A percentile compares a stretch with the other conserved stretches of the same genome.
Evolutionary conservation across 1,139 yeast species (phyloP).

Genomic region (Barnettozyma hawaiiensis): DNA sequence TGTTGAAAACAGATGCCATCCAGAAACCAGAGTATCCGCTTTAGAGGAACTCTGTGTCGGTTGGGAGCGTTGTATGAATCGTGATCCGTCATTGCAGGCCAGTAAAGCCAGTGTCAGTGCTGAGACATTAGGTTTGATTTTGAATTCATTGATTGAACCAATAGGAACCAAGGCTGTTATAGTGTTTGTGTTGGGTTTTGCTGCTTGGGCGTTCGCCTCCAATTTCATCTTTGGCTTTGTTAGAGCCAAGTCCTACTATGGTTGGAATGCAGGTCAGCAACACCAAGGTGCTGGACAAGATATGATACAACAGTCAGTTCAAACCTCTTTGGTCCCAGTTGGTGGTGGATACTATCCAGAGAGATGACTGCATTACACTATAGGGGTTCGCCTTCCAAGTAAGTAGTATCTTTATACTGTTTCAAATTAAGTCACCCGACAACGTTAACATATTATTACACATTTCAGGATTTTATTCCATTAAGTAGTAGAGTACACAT

Average conservation of each 20-base stretch:
- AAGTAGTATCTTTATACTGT: background rate
- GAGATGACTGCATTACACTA: background rate
- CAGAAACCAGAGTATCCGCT: conserved; percentile 54
- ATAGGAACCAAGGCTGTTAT: conserved; percentile 52
- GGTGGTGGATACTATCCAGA: background rate
- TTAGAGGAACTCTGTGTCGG: conserved; percentile 48
- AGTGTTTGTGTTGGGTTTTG: conserved; percentile 27
- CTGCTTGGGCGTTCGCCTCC: conserved; percentile 28
- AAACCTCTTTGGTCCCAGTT: background rate
- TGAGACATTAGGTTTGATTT: conserved; percentile 53
- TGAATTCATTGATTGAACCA: conserved; percentile 63
- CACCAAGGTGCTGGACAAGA: background rate
- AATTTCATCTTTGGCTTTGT: conserved; percentile 36
- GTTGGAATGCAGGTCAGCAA: conserved; percentile 21
- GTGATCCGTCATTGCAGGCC: conserved; percentile 39
- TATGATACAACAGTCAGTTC: background rate
- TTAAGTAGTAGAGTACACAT: conserved; percentile 3
- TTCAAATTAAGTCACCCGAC: too few relatives aligned
- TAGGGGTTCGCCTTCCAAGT: background rate
- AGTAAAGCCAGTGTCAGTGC: conserved; percentile 52
- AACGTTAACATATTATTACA: too few relatives aligned
- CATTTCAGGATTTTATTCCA: background rate
- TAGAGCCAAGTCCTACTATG: conserved; percentile 33
- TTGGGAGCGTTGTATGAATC: conserved; percentile 61
- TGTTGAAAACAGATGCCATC: conserved; percentile 50